A percentile compares a stretch with the other conserved stretches of the same genome.
Conservation (phyloP, 2,329 filamentous ascomycete genomes). For the Aspergillus sp. region DNA sequence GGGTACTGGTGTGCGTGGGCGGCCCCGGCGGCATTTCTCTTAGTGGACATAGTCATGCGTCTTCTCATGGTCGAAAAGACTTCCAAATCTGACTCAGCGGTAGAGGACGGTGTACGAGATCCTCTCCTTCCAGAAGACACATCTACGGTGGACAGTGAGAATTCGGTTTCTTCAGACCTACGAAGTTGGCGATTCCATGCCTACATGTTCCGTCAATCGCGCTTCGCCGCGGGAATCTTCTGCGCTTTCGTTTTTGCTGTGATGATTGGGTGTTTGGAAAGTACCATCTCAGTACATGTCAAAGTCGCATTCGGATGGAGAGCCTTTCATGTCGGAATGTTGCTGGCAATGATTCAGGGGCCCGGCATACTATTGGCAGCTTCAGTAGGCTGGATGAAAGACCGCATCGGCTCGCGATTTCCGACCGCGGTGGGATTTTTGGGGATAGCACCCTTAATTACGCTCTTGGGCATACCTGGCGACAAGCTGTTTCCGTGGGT, state of each 20-base stretch:
- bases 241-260: neutral
- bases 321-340: conserved; percentile 53
- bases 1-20: conserved; percentile 31
- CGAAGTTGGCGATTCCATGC: neutral
- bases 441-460: neutral
- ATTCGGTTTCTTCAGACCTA: no score
- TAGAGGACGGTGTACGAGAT: neutral
- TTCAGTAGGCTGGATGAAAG: conserved; percentile 49
- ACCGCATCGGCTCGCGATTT: conserved; percentile 8
- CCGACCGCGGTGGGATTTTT: neutral
- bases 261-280: conserved; percentile 54
- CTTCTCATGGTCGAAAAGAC: conserved; percentile 13
- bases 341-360: conserved; percentile 57
- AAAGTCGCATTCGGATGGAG: conserved; percentile 53
- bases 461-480: neutral
- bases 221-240: neutral
- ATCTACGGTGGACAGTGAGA: neutral
- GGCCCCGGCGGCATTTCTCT: conserved; percentile 22
- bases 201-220: neutral
- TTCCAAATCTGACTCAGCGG: neutral
- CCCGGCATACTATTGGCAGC: conserved; percentile 59
- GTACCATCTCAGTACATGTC: conserved; percentile 55
- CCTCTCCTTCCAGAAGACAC: neutral
- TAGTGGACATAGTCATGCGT: conserved; percentile 30
- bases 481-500: neutral